Conservation (phyloP, 257 asterid species). For the Verbascum thapsus region DNA sequence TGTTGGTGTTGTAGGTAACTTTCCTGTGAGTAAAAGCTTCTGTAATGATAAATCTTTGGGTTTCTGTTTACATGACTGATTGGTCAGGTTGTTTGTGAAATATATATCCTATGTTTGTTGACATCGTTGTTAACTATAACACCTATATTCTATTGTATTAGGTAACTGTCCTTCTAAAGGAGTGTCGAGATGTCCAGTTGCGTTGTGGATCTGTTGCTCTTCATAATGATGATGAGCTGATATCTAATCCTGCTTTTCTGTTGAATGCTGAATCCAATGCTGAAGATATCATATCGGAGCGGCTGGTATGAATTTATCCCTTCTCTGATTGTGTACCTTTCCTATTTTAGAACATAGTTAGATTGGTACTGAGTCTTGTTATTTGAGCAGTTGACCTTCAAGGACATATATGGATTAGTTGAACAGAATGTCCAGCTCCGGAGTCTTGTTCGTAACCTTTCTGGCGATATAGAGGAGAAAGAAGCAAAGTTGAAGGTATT, state of each 20-base stretch:
- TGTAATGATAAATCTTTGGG: not conserved
- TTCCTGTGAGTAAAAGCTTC: not conserved
- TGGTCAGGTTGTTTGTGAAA: not conserved
- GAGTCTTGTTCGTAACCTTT: conserved; percentile 67
- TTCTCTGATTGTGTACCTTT: conserved; percentile 1
- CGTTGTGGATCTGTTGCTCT: conserved; percentile 73
- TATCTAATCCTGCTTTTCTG: conserved; percentile 32
- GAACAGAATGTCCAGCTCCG: conserved; percentile 84
- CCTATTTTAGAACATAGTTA: not conserved
- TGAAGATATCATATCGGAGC: conserved; percentile 50
- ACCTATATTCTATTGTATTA: conserved; percentile 30
- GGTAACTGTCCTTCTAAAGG: conserved; percentile 87
- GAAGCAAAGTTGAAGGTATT: conserved; percentile 75
- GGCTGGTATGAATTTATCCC: conserved; percentile 47
- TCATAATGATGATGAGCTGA: conserved; percentile 36
- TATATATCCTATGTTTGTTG: not conserved
- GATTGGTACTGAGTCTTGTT: conserved; percentile 18
- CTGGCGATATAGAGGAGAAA: conserved; percentile 68
- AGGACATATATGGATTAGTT: conserved; percentile 87
- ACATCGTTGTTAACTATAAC: not conserved
- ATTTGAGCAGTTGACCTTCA: conserved; percentile 72
- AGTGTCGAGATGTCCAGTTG: conserved; percentile 88
- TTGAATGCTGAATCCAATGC: conserved; percentile 39
- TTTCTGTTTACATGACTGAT: not conserved
- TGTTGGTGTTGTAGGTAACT: conserved; percentile 8